Percentiles rank a stretch among this genome's conserved stretches.
These are phyloP conservation scores for Solanum gandarillasii DNA, from an alignment of 257 asterid genomes.

Conservation along the genomic window DNA sequence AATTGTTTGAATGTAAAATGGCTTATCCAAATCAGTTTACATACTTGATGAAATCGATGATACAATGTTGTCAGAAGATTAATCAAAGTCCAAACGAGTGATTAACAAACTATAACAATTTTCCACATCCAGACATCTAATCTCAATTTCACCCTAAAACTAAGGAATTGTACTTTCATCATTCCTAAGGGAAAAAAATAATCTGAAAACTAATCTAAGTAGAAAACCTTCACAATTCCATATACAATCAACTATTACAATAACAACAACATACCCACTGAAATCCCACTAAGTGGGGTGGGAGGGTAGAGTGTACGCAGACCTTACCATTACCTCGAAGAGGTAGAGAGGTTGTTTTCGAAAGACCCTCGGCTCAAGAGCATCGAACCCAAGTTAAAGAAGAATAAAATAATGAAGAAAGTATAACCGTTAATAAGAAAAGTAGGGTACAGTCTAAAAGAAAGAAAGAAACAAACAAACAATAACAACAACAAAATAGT, in stretches of 20 bases:
- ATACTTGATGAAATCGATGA: neutral
- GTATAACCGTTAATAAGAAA: neutral
- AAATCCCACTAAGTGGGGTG: neutral
- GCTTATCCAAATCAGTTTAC: too few relatives aligned
- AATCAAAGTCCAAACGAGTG: neutral
- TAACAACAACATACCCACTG: neutral
- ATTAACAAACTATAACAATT: neutral
- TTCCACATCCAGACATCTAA: neutral
- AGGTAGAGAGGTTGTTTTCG: neutral
- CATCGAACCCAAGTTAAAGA: neutral
- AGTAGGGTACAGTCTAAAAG: neutral
- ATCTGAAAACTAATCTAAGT: neutral
- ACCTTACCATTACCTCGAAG: neutral
- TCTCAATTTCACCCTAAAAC: neutral
- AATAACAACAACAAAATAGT: neutral
- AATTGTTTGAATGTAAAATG: neutral
- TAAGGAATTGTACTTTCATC: neutral
- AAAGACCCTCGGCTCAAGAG: neutral
- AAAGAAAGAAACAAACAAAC: neutral
- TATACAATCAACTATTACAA: neutral
- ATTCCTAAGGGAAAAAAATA: neutral
- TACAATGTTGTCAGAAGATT: neutral
- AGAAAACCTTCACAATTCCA: neutral
- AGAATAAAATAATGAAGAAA: neutral
- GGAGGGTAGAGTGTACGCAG: neutral